Evolutionary conservation across 495 filamentous ascomycete genomes (phyloP), one percentile per base, ranked within the genome.

Genomic region (Penicillium lividum): DNA sequence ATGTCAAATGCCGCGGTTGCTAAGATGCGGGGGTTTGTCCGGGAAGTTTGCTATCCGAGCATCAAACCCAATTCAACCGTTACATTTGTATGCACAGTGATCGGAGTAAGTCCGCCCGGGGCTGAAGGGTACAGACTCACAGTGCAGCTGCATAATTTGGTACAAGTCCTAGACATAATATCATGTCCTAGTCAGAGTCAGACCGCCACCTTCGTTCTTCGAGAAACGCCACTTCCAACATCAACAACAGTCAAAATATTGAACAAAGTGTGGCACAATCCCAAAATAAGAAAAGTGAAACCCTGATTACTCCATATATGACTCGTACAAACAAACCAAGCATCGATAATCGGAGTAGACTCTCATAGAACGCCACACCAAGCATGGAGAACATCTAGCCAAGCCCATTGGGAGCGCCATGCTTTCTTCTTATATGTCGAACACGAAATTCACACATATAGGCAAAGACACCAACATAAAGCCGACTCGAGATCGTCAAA

Each of bases 401-500:
- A 49, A 49, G 46, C 28, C 46, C 15, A 49, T 49, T 10, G 3
- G 8, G 46, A n/a, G 28, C 25, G 25, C 46, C 46, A 30, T 31
- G 28, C 27, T 33, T 18, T 15, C 46, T 49, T 31, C 46, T 49
- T 49, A 49, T 49, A 49, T 31, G 28, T 31, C 4, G 13, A 3
- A 29, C 15, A n/a, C 31, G 27, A 3, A 5, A 11, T 2, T 9
- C 13, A 3, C 28, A 11, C 38, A 54, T 49, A n/a, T 51, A 54
- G 22, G 44, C 50, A 44, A 50, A 22, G 51, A 50, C 50, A 4
- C 9, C 16, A 11, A 38, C 36, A 62, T 54, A 27, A 28, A 62
- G 51, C 59, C 59, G 54, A 57, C 7, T 57, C 29, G 27, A 13
- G 9, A 51, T 43, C 43, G 8, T 16, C 36, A 27, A 45, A 28